Evolutionary conservation across 495 filamentous ascomycete species (phyloP), one percentile per base, ranked within the genome.

Genomic region (Lasiosphaeria miniovina): DNA sequence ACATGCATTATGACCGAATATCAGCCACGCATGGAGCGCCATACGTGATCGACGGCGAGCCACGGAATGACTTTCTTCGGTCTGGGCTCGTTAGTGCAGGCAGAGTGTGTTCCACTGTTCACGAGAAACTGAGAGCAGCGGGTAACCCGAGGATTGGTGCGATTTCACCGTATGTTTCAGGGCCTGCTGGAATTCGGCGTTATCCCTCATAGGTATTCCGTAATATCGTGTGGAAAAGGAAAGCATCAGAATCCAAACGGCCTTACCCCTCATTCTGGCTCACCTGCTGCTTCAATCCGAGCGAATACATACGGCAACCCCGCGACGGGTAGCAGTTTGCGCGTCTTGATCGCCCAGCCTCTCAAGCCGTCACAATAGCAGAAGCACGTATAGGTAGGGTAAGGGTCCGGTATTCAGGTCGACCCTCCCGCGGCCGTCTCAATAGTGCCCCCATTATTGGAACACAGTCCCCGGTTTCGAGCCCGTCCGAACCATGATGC

Each of bases 381-480:
- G 45, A 33, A 57, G 55, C 41, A 57, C 1, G 10, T 57, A 46
- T 36, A 46, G 38, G 55, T 46, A 49, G 45, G 32, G 40, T 50
- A 49, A 53, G 52, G 58, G 52, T 43, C 32, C 48, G 15, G 17
- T 34, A 60, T 49, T 15, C 32, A n/a, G 51, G 6, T 14, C 53
- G 34, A 7, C 12, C 12, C 15, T 36, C 15, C 36, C 41, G 35
- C 24, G 49, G 24, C 41, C 55, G 55, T 58, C 49, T 62, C 61
- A 64, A 60, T 60, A 64, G 49, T 24, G 53, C 57, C 53, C 53
- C 53, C 43, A 38, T 36, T 64, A 60, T 57, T 60, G 54, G 48
- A 63, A 60, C 61, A 53, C 52, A 38, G 31, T 53, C 54, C 61
- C 61, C 52, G 57, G 61, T 60, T 64, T 64, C 54, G 54, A 62